Evolutionary conservation across 169 alveolate species (phyloP), one percentile per base, ranked within the genome.

Genomic region (Eimeria sp.): DNA sequence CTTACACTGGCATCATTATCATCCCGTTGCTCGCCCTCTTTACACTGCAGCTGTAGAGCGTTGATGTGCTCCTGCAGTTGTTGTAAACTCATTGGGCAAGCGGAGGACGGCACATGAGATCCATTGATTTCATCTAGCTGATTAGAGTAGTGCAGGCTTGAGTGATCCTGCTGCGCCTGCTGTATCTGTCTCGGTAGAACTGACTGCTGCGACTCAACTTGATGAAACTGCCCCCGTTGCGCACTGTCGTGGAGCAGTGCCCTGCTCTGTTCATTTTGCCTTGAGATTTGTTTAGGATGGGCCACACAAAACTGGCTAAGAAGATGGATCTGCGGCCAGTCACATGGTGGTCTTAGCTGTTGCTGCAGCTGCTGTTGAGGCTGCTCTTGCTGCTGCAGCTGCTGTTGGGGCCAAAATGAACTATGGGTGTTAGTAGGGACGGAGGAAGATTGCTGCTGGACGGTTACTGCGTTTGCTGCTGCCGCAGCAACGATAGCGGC

Each of bases 401-500:
- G 82, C 61, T 86, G 78, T 27, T 86, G 93, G 58, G 40, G 14
- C 93, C 93, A 61, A 43, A 54, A n/a, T 54, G 72, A 20, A 13
- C 83, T n/a, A 9, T 54, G 34, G 65, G 93, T 40, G 18, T 27
- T 34, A 7, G 49, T 25, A 43, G 45, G 78, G 45, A 43, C 18
- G 54, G 82, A 10, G 20, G 82, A 3, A 27, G 91, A 76, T 34
- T 27, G 82, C 5, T 58, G 82, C 82, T 87, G 93, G n/a, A 49
- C 82, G 22, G 93, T 3, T 30, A 22, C 80, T 34, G 80, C 93
- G 10, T 14, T 43, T 30, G 93, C 93, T 13, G 93, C 93, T 11
- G 93, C 93, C 5, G 93, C 93, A 40, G 93, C 93, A 30, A 57
- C 91, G 16, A 83, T 58, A 43, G 82, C 93, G 9, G 82, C 93